phyloP scores from a whole-genome alignment of 2,329 filamentous ascomycete genomes.

The Fusarium sp. region DNA sequence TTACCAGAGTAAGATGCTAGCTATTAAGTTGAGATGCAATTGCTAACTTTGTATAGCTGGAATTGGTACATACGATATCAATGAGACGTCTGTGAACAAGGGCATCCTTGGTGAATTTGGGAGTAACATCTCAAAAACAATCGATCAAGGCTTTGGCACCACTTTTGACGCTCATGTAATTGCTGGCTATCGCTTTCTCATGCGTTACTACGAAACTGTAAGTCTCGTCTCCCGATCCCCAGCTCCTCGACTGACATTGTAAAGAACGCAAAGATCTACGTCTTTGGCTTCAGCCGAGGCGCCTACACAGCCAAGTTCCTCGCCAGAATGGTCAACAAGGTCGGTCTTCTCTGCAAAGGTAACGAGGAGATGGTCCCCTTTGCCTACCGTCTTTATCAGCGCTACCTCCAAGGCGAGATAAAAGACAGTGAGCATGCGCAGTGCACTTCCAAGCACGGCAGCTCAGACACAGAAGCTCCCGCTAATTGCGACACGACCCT shows the following conservation, averaged over 20 bases:
- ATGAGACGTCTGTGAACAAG: slow-evolving; percentile 53
- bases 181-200: slow-evolving; percentile 61
- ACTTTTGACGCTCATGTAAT: slow-evolving; percentile 61
- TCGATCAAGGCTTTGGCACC: slow-evolving; percentile 55
- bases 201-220: slow-evolving; percentile 59
- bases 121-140: slow-evolving; percentile 49
- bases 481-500: not conserved
- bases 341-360: slow-evolving; percentile 59
- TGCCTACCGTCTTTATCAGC: slow-evolving; percentile 55
- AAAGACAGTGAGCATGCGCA: slow-evolving; percentile 42
- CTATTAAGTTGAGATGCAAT: too few species aligned
- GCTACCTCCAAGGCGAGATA: slow-evolving; percentile 51
- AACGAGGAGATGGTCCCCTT: slow-evolving; percentile 64
- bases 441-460: not conserved
- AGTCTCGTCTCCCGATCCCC: not conserved
- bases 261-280: slow-evolving; percentile 59
- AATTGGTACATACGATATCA: slow-evolving; percentile 58
- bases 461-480: not conserved
- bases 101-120: slow-evolving; percentile 44
- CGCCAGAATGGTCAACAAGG: slow-evolving; percentile 58
- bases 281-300: slow-evolving; percentile 63
- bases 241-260: not conserved
- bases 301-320: slow-evolving; percentile 63
- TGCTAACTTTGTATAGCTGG: slow-evolving; percentile 46
- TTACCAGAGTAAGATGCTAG: slow-evolving; percentile 52